Evolutionary conservation across 2,329 filamentous ascomycete species (phyloP).

Genomic region (Fusarium nygamai): DNA sequence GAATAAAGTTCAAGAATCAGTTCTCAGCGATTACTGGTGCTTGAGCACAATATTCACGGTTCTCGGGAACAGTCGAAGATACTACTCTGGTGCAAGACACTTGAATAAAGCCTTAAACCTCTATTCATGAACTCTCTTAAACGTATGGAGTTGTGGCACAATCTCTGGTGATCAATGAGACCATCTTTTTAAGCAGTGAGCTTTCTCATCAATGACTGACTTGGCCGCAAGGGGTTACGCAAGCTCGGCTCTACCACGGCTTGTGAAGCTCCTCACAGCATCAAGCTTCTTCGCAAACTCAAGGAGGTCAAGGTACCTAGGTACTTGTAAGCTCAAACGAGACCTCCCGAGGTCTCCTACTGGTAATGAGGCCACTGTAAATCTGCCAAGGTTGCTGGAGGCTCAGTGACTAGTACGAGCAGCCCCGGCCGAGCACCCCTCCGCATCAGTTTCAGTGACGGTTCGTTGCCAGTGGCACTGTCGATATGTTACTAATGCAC

Average conservation of each 20-base stretch:
- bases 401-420: neutral
- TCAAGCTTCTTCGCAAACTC: rapidly evolving
- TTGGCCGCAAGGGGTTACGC: neutral
- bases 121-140: neutral
- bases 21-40: neutral
- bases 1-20: no score
- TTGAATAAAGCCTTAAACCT: neutral
- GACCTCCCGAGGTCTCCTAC: rapidly evolving
- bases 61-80: no score
- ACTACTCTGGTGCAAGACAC: no score
- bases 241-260: rapidly evolving
- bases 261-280: neutral
- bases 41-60: no score
- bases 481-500: neutral
- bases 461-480: neutral
- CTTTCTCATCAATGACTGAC: rapidly evolving
- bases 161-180: neutral
- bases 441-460: neutral
- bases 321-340: neutral
- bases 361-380: neutral
- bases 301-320: neutral
- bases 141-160: neutral
- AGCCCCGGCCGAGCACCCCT: neutral
- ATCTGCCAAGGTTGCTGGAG: neutral
- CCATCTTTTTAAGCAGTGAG: neutral